A percentile compares a stretch with the other conserved stretches of the same genome.
Evolutionary conservation across 441 rosid species (phyloP).

Genomic region (Macaranga tanarius): DNA sequence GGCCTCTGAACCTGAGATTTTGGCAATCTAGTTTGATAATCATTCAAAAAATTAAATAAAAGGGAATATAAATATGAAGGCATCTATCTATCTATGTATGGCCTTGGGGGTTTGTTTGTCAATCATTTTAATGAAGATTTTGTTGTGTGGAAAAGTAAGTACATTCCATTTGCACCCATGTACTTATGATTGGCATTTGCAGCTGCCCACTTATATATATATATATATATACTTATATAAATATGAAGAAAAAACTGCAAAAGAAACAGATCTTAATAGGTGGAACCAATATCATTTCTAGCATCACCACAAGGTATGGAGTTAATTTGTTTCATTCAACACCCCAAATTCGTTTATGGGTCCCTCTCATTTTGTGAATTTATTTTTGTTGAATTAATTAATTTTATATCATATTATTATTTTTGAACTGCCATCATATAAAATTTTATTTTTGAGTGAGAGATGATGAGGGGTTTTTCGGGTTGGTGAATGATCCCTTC

Average conservation of each 20-base stretch:
- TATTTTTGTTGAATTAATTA: neutral
- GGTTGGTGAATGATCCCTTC: slow-evolving; percentile 37
- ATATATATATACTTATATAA: no score
- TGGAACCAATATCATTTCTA: slow-evolving; percentile 22
- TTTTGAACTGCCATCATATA: no score
- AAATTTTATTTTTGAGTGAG: neutral
- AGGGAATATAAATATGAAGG: neutral
- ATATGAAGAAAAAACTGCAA: neutral
- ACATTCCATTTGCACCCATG: slow-evolving; percentile 37
- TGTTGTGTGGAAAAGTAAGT: slow-evolving; percentile 19
- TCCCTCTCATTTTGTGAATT: neutral
- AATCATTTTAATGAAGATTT: slow-evolving; percentile 30
- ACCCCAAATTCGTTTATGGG: slow-evolving; percentile 20
- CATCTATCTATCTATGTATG: neutral
- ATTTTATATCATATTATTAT: no score
- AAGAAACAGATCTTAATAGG: slow-evolving; percentile 23
- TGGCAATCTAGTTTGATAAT: slow-evolving; percentile 25
- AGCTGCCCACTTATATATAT: neutral
- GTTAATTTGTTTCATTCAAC: slow-evolving; percentile 33
- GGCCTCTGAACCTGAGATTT: slow-evolving; percentile 21
- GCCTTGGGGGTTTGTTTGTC: slow-evolving; percentile 22
- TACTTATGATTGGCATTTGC: slow-evolving; percentile 31
- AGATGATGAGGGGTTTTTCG: slow-evolving; percentile 23
- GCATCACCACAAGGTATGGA: slow-evolving; percentile 27
- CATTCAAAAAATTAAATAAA: neutral